A percentile compares a stretch with the other conserved stretches of the same genome.
Conservation (phyloP, 768 basidiomycete genomes). For the Gautieria morchelliformis region DNA sequence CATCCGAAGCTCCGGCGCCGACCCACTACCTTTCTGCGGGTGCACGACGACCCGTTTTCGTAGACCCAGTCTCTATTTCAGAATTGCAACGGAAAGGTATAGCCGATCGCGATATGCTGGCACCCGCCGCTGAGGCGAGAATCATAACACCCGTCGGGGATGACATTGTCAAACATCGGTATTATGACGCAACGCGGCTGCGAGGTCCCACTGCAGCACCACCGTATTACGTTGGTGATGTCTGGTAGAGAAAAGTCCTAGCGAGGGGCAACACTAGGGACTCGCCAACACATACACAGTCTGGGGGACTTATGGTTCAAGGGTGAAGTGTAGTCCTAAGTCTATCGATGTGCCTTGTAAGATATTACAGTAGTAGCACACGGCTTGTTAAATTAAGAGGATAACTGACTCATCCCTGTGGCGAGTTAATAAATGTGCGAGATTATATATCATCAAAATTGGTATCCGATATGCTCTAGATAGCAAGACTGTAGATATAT, state of each 20-base stretch:
- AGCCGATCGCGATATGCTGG: not conserved
- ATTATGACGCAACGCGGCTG: not conserved
- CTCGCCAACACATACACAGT: too few species aligned
- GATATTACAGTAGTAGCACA: too few species aligned
- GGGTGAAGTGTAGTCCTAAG: not conserved
- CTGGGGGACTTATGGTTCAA: not conserved
- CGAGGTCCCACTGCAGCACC: not conserved
- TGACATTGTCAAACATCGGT: not conserved
- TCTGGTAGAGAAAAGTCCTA: slow-evolving; percentile 1
- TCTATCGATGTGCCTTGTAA: too few species aligned
- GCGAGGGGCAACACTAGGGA: not conserved
- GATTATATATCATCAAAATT: too few species aligned
- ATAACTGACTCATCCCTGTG: too few species aligned
- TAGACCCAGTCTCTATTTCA: not conserved
- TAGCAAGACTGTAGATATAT: too few species aligned
- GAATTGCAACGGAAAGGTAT: not conserved
- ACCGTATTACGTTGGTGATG: slow-evolving; percentile 1
- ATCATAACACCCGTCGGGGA: not conserved
- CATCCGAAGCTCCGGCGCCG: not conserved
- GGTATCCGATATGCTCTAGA: too few species aligned
- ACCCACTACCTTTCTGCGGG: not conserved
- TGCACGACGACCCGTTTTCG: not conserved
- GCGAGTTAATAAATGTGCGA: too few species aligned
- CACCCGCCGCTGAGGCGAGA: not conserved
- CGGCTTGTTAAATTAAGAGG: too few species aligned